A percentile compares a stretch with the other conserved stretches of the same genome.
phyloP scores from a whole-genome alignment of 805 yeast genomes.

The Scheffersomyces lignosus region DNA sequence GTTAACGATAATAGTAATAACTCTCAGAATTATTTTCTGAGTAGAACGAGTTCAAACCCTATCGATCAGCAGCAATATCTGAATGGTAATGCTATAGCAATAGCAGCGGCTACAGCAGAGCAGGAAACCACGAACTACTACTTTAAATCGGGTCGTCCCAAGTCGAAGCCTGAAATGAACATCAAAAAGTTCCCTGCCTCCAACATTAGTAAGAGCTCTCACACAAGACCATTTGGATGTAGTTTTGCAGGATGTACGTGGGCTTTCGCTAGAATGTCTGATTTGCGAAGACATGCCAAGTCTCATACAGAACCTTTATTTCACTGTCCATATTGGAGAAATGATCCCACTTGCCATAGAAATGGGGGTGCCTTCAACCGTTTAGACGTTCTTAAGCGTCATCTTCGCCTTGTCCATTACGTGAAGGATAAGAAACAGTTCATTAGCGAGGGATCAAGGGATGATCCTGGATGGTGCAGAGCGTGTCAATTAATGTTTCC shows the following conservation, averaged over 20 bases:
- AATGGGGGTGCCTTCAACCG: conserved; percentile 76
- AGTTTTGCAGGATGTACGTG: conserved; percentile 52
- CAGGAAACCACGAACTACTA: conserved; percentile 1
- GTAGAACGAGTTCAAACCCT: conserved; percentile 2
- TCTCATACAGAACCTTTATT: conserved; percentile 67
- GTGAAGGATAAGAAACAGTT: conserved; percentile 45
- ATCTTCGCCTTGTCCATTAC: conserved; percentile 67
- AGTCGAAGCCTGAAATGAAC: conserved; percentile 6
- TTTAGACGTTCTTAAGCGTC: conserved; percentile 73
- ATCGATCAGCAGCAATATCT: background rate
- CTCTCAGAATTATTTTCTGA: too few relatives aligned
- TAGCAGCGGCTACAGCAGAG: background rate
- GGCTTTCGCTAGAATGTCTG: conserved; percentile 71
- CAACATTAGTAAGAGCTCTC: conserved; percentile 1
- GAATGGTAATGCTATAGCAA: conserved; percentile 2
- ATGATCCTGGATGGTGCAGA: conserved; percentile 69
- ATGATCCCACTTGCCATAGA: conserved; percentile 70
- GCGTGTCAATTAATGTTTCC: conserved; percentile 60
- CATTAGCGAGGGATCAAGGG: conserved; percentile 25
- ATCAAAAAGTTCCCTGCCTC: conserved; percentile 6
- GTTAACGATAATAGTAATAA: conserved; percentile 2
- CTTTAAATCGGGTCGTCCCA: conserved; percentile 13
- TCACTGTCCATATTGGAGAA: conserved; percentile 72
- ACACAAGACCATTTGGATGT: conserved; percentile 40
- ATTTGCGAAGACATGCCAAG: conserved; percentile 64